phyloP scores from a whole-genome alignment of 371 early-diverging fungal genomes.

The Fennellomyces sp. region DNA sequence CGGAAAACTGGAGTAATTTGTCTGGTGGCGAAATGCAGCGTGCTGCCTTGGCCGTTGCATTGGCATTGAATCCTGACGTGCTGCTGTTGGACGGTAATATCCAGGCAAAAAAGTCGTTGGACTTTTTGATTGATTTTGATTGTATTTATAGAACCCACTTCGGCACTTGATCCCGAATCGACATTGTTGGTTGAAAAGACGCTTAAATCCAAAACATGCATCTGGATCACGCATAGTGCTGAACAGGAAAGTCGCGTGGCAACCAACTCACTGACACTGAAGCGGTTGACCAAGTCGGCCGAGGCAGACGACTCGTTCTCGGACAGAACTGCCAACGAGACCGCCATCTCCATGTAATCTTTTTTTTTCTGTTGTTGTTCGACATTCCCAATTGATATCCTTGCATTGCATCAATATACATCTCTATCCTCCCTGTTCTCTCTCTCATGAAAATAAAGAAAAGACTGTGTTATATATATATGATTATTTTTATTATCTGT shows the following conservation, averaged over 20 bases:
- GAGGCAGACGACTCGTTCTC: constrained; percentile 16
- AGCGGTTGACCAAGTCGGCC: constrained; percentile 4
- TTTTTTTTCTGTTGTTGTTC: constrained; percentile 3
- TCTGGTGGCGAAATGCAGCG: constrained; percentile 93
- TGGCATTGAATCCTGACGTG: constrained; percentile 80
- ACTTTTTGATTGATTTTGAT: neutral
- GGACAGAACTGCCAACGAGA: constrained; percentile 22
- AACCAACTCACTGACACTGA: constrained; percentile 33
- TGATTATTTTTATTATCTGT: neutral
- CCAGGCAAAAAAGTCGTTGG: too few species aligned
- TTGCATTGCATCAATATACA: constrained; percentile 9
- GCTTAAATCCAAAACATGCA: constrained; percentile 59
- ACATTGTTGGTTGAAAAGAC: constrained; percentile 75
- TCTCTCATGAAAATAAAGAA: neutral
- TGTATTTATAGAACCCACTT: constrained; percentile 74
- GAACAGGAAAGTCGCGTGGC: constrained; percentile 76
- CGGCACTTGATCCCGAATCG: constrained; percentile 81
- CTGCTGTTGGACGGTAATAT: constrained; percentile 85
- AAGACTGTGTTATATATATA: neutral
- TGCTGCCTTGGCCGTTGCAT: constrained; percentile 77
- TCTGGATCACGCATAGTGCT: constrained; percentile 85
- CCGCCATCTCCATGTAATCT: constrained; percentile 15
- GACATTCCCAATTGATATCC: neutral
- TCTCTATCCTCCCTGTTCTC: neutral
- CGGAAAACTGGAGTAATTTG: constrained; percentile 73